These are phyloP conservation scores for Penicillium arizonense DNA, from an alignment of 495 filamentous ascomycete genomes.

Conservation along the genomic window DNA sequence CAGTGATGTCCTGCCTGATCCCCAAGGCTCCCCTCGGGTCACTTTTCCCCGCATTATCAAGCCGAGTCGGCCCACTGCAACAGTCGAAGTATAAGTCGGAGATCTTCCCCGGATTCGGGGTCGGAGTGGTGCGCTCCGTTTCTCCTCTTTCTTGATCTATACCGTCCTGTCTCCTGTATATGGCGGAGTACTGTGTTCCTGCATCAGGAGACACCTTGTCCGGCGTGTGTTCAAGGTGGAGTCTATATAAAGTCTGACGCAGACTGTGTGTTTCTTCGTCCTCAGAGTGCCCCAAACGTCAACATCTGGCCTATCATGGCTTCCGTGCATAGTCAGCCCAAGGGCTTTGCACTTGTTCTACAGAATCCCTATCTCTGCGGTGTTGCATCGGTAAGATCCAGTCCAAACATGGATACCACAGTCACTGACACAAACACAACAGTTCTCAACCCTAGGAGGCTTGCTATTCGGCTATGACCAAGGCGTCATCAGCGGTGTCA, in stretches of 20 bases:
- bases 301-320: constrained; percentile 15
- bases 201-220: no score
- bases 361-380: constrained; percentile 43
- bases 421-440: not conserved
- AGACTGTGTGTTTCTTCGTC: not conserved
- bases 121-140: constrained; percentile 24
- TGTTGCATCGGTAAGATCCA: constrained; percentile 35
- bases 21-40: not conserved
- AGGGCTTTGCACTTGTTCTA: constrained; percentile 29
- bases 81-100: constrained; percentile 5
- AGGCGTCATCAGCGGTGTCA: constrained; percentile 37
- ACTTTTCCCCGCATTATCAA: constrained; percentile 20
- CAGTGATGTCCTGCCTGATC: not conserved
- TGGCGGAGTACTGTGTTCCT: constrained; percentile 6
- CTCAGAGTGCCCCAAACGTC: not conserved
- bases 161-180: not conserved
- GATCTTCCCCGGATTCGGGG: constrained; percentile 11
- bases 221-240: not conserved
- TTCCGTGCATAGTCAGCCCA: constrained; percentile 15
- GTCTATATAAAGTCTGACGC: not conserved
- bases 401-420: not conserved
- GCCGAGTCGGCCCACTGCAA: constrained; percentile 10
- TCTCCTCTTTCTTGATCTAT: constrained; percentile 9
- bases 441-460: constrained; percentile 62
- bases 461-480: constrained; percentile 43